Evolutionary conservation across 148 eudicot species (phyloP).

Genomic region (Chenopodium formosanum): DNA sequence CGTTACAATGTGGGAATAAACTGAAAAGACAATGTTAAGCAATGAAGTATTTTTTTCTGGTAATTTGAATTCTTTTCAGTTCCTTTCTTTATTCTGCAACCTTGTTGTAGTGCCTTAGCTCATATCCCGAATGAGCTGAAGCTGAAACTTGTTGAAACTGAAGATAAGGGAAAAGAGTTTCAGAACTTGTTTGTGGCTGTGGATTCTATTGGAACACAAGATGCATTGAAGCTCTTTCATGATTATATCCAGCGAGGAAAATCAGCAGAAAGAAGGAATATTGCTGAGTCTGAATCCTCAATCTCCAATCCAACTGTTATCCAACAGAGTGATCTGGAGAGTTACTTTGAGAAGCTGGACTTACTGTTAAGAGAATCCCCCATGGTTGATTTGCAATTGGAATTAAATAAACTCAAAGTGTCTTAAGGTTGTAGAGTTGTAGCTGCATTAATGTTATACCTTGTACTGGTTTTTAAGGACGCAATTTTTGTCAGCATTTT

Average conservation of each 20-base stretch:
- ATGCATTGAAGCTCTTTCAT: constrained; percentile 61
- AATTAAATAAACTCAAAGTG: constrained; percentile 13
- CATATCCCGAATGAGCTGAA: constrained; percentile 55
- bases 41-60: background rate
- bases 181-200: constrained; percentile 50
- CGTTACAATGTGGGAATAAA: background rate
- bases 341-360: constrained; percentile 42
- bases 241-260: constrained; percentile 36
- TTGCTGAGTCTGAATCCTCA: constrained; percentile 18
- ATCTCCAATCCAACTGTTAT: constrained; percentile 17
- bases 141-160: constrained; percentile 49
- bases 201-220: constrained; percentile 50
- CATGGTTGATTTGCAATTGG: constrained; percentile 36
- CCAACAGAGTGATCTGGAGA: constrained; percentile 37
- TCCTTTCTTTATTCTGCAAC: constrained; percentile 8
- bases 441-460: background rate
- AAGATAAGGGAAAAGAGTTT: constrained; percentile 48
- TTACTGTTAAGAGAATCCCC: constrained; percentile 42
- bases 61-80: background rate
- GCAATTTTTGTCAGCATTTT: background rate
- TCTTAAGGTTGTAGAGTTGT: constrained; percentile 4
- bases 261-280: constrained; percentile 17
- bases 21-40: background rate
- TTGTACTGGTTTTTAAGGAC: background rate
- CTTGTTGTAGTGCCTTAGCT: constrained; percentile 51